Conservation (phyloP, 1,284 basidiomycete species). For the Tylopilus sp. region DNA sequence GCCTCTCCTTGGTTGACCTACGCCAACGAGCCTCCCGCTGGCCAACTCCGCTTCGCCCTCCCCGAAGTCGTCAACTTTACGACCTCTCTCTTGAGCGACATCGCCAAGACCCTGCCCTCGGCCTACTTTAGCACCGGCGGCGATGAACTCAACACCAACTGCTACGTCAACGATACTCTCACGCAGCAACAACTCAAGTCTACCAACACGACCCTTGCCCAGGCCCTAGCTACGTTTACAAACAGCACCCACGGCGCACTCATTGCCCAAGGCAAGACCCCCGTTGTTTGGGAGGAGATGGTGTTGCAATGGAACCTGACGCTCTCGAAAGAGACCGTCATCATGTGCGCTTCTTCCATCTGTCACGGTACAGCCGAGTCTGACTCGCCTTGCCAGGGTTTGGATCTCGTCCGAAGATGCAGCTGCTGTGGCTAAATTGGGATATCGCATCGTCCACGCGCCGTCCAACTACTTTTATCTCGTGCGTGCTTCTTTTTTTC, state of each 20-base stretch:
- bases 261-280: conserved; percentile 50
- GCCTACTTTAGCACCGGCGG: conserved; percentile 66
- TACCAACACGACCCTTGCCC: conserved; percentile 46
- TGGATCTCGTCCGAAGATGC: conserved; percentile 73
- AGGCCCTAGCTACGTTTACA: conserved; percentile 56
- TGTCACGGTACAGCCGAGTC: too few relatives aligned
- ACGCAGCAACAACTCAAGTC: conserved; percentile 46
- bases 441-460: conserved; percentile 64
- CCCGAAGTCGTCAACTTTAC: conserved; percentile 48
- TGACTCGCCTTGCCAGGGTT: conserved; percentile 41
- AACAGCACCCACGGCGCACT: conserved; percentile 51
- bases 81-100: conserved; percentile 43
- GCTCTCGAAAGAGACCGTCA: conserved; percentile 65
- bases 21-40: conserved; percentile 65
- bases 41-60: conserved; percentile 62
- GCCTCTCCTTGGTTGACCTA: conserved; percentile 54
- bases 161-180: conserved; percentile 52
- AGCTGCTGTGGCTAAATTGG: conserved; percentile 54
- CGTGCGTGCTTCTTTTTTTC: conserved; percentile 41
- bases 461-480: conserved; percentile 79
- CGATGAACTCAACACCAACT: conserved; percentile 64
- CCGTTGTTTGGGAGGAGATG: conserved; percentile 75
- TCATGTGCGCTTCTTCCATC: conserved; percentile 44
- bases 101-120: conserved; percentile 46
- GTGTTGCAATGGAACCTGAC: conserved; percentile 63